These are phyloP conservation scores for Coemansia sp. DNA, from an alignment of 192 early-diverging fungal genomes.

Conservation along the genomic window DNA sequence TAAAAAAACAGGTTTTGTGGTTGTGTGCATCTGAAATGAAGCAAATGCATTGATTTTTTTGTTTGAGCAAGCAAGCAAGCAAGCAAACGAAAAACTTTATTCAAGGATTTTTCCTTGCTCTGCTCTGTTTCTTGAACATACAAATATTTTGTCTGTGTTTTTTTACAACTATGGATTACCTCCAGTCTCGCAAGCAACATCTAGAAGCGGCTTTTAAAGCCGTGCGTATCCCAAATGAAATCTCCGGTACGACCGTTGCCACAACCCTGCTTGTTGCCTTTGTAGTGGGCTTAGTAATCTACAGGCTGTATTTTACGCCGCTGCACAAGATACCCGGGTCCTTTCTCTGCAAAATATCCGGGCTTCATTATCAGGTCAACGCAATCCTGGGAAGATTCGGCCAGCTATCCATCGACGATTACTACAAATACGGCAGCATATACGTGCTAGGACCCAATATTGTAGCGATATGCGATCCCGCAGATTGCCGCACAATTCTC, in stretches of 20 bases:
- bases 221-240: not conserved
- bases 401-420: constrained; percentile 16
- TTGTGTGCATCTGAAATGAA: too few relatives aligned
- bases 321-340: constrained; percentile 20
- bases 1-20: too few relatives aligned
- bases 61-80: too few relatives aligned
- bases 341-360: constrained; percentile 6
- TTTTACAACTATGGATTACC: too few relatives aligned
- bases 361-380: constrained; percentile 4
- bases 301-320: constrained; percentile 24
- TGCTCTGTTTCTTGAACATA: too few relatives aligned
- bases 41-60: too few relatives aligned
- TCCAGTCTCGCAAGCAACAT: too few relatives aligned
- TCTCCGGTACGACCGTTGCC: not conserved
- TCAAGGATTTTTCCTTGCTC: too few relatives aligned
- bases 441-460: constrained; percentile 26
- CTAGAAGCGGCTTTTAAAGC: too few relatives aligned
- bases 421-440: constrained; percentile 41
- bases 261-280: not conserved
- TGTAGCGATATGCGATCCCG: constrained; percentile 28
- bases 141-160: too few relatives aligned
- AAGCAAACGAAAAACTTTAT: too few relatives aligned
- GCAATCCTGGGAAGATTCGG: constrained; percentile 12
- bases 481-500: constrained; percentile 25
- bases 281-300: constrained; percentile 1